Evolutionary conservation across 306 rosid species (phyloP).

Genomic region (Lathyrus tuberosus): DNA sequence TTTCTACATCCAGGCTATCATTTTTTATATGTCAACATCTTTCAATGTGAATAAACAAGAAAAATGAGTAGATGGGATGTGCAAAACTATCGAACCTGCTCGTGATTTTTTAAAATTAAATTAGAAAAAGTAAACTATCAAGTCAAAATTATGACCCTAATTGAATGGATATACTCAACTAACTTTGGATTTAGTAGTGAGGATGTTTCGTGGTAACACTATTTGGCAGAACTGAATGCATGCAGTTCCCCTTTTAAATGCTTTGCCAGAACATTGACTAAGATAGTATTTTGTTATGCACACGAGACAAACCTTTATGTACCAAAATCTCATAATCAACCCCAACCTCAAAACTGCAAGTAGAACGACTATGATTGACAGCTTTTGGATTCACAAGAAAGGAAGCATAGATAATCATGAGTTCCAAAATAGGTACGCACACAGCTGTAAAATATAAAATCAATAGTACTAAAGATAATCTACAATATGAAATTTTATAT

Average conservation of each 20-base stretch:
- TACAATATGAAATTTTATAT: no score
- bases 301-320: constrained; percentile 17
- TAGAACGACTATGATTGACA: constrained; percentile 7
- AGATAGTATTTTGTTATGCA: constrained; percentile 32
- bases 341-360: constrained; percentile 1
- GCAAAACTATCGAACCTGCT: not conserved
- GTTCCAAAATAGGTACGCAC: constrained; percentile 21
- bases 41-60: constrained; percentile 2
- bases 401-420: constrained; percentile 15
- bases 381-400: constrained; percentile 35
- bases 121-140: not conserved
- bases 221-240: not conserved
- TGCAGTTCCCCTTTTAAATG: constrained; percentile 21
- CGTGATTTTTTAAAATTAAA: not conserved
- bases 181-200: not conserved
- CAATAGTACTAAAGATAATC: no score
- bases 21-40: not conserved
- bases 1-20: not conserved
- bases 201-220: not conserved
- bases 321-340: constrained; percentile 13
- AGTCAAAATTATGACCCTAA: not conserved
- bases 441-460: constrained; percentile 24
- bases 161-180: not conserved
- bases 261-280: not conserved
- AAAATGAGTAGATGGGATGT: not conserved